phyloP scores from a whole-genome alignment of 352 stramenopile genomes.

The Phytopythium cucurbitacearum region DNA sequence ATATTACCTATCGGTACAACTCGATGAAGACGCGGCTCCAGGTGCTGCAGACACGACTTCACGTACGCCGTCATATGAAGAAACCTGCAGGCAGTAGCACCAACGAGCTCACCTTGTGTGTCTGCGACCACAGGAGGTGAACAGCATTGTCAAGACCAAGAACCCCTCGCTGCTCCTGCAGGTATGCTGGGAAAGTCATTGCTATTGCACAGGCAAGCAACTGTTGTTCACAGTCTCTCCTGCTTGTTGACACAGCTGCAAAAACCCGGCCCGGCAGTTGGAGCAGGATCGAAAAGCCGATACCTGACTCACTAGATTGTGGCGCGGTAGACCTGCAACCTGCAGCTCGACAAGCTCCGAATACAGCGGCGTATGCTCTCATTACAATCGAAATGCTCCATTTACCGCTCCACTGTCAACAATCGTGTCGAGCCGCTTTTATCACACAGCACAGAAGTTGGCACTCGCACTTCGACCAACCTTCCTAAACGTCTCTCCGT shows the following conservation, averaged over 20 bases:
- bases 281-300: constrained; percentile 38
- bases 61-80: constrained; percentile 35
- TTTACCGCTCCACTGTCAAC: too few species aligned
- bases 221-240: neutral
- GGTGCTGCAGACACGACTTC: constrained; percentile 88
- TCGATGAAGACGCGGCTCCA: constrained; percentile 90
- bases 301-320: constrained; percentile 51
- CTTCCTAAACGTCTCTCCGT: constrained; percentile 44
- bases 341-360: too few species aligned
- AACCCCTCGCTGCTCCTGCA: constrained; percentile 92
- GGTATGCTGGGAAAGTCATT: constrained; percentile 30
- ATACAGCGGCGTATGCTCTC: too few species aligned
- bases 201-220: neutral
- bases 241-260: constrained; percentile 36
- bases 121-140: constrained; percentile 66
- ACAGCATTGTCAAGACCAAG: constrained; percentile 94
- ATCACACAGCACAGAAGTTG: too few species aligned
- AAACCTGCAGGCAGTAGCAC: neutral
- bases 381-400: too few species aligned
- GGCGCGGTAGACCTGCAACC: too few species aligned
- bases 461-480: too few species aligned
- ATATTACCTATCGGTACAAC: constrained; percentile 94
- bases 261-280: constrained; percentile 36
- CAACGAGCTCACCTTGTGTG: neutral
- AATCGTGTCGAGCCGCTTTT: too few species aligned